Percentiles rank a stretch among this genome's conserved stretches.
phyloP scores from a whole-genome alignment of 1,139 yeast genomes.

The Protomyces arabidopsidicola region DNA sequence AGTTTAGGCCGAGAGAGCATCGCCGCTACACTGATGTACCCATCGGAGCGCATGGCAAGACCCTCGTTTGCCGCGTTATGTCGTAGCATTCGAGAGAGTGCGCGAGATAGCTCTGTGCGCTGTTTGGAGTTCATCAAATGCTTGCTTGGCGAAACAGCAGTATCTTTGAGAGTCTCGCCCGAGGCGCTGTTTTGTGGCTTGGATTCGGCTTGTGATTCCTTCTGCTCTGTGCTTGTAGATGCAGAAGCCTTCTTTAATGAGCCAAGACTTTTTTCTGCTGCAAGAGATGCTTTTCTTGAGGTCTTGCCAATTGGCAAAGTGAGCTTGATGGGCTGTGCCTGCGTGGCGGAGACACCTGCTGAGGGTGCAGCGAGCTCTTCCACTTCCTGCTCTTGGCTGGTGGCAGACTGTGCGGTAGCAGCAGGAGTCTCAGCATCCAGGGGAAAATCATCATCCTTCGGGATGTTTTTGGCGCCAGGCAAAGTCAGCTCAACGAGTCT shows the following conservation, averaged over 20 bases:
- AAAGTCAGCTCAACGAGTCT: background rate
- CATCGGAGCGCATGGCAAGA: slow-evolving; percentile 58
- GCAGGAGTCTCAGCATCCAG: background rate
- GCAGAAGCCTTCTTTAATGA: too few species aligned
- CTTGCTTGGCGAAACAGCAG: too few species aligned
- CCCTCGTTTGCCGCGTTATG: slow-evolving; percentile 79
- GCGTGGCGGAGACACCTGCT: background rate
- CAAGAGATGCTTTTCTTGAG: background rate
- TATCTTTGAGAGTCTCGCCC: too few species aligned
- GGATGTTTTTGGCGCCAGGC: background rate
- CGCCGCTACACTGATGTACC: slow-evolving; percentile 42
- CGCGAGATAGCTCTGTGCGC: slow-evolving; percentile 32
- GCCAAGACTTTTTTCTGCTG: background rate
- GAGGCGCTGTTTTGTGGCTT: too few species aligned
- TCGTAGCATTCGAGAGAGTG: slow-evolving; percentile 68
- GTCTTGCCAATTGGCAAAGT: background rate
- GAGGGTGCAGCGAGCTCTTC: background rate
- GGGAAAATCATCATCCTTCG: background rate
- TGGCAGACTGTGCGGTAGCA: too few species aligned
- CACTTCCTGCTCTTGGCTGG: background rate
- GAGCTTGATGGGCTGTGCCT: background rate
- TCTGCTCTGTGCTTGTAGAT: too few species aligned
- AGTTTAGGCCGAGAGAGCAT: slow-evolving; percentile 53
- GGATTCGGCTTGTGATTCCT: too few species aligned
- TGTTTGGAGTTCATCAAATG: slow-evolving; percentile 5